phyloP scores from a whole-genome alignment of 2,329 filamentous ascomycete species.

The Cucurbitaria berberidis region DNA sequence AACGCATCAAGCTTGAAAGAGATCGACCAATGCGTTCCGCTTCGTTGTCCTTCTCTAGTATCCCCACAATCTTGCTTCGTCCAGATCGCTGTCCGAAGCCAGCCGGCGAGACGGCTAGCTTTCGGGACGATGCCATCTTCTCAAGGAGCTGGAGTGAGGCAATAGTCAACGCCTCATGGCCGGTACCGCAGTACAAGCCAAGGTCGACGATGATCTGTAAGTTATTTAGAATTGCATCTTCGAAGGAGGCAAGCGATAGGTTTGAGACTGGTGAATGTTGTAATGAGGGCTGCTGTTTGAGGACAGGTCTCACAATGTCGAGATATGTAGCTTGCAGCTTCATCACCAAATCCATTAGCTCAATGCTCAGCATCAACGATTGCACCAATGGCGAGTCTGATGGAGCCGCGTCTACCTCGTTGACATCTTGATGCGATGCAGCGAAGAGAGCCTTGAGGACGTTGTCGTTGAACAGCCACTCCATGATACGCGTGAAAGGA shows the following conservation, averaged over 20 bases:
- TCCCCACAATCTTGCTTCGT: slow-evolving; percentile 84
- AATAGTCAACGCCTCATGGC: slow-evolving; percentile 79
- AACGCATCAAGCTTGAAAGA: slow-evolving; percentile 71
- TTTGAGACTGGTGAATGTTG: slow-evolving; percentile 70
- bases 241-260: slow-evolving; percentile 82
- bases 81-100: slow-evolving; percentile 67
- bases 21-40: slow-evolving; percentile 79
- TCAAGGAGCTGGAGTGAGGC: slow-evolving; percentile 82
- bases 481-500: slow-evolving; percentile 93
- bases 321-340: slow-evolving; percentile 91
- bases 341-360: slow-evolving; percentile 82
- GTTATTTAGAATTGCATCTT: slow-evolving; percentile 86
- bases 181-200: slow-evolving; percentile 84
- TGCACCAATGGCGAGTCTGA: slow-evolving; percentile 82
- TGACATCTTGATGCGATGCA: slow-evolving; percentile 76
- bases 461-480: slow-evolving; percentile 96
- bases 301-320: slow-evolving; percentile 80
- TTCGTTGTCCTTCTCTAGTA: slow-evolving; percentile 82
- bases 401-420: slow-evolving; percentile 72
- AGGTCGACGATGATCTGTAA: slow-evolving; percentile 80
- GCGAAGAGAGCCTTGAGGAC: slow-evolving; percentile 81
- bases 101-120: slow-evolving; percentile 73
- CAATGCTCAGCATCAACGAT: slow-evolving; percentile 77
- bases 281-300: slow-evolving; percentile 69
- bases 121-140: slow-evolving; percentile 83